Conservation (phyloP, 495 filamentous ascomycete species). For the Aspergillus conjunctus region DNA sequence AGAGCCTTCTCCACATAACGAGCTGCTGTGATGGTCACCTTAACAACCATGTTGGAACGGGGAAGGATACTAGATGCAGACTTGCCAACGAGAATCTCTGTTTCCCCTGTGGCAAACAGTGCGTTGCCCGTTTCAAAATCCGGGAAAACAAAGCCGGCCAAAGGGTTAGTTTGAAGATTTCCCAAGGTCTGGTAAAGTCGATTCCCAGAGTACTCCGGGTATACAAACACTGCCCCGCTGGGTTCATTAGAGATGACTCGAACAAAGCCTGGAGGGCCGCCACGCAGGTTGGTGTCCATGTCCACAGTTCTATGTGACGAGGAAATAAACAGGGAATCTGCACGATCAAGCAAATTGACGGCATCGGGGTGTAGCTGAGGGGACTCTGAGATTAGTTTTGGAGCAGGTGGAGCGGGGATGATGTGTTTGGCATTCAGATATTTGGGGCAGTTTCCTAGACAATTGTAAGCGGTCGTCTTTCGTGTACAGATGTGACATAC, state of each 20-base stretch:
- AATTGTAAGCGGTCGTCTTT: conserved; percentile 12
- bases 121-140: conserved; percentile 71
- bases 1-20: conserved; percentile 64
- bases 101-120: conserved; percentile 68
- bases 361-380: conserved; percentile 48
- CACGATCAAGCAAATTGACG: conserved; percentile 58
- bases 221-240: conserved; percentile 57
- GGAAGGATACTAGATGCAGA: conserved; percentile 61
- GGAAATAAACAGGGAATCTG: conserved; percentile 78
- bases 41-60: conserved; percentile 70
- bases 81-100: conserved; percentile 64
- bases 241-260: conserved; percentile 57
- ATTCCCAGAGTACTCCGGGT: conserved; percentile 83
- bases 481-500: conserved; percentile 15
- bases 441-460: conserved; percentile 73
- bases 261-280: conserved; percentile 73
- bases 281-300: conserved; percentile 87
- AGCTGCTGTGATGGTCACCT: conserved; percentile 60
- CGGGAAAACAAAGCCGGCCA: conserved; percentile 66
- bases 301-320: conserved; percentile 58
- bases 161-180: conserved; percentile 66
- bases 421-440: conserved; percentile 76
- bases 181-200: conserved; percentile 80
- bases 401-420: conserved; percentile 50
- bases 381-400: conserved; percentile 53